Percentiles rank a stretch among this genome's conserved stretches.
Evolutionary conservation across 1,139 yeast species (phyloP).

Genomic region (Lizanozyma gosingica): DNA sequence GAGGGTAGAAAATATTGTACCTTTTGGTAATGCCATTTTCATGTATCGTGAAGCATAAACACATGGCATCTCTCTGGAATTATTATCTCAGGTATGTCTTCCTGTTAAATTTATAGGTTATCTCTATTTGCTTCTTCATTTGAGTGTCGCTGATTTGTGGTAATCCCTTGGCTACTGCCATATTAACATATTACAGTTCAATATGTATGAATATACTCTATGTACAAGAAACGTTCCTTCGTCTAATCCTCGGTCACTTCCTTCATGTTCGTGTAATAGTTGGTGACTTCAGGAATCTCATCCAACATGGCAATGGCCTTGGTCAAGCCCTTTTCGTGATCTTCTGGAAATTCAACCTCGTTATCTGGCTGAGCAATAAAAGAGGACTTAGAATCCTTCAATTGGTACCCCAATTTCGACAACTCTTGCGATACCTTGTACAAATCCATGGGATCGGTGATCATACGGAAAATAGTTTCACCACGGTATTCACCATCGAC

Average conservation of each 20-base stretch:
- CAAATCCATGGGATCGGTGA: constrained; percentile 57
- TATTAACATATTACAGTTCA: too few species aligned
- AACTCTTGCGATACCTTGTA: constrained; percentile 52
- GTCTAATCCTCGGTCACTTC: constrained; percentile 6
- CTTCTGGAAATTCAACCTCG: constrained; percentile 45
- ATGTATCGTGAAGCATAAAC: too few species aligned
- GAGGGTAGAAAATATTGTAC: too few species aligned
- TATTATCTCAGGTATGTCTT: too few species aligned
- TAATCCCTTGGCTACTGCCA: too few species aligned
- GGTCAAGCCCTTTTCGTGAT: constrained; percentile 39
- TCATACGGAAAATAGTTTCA: constrained; percentile 23
- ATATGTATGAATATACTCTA: constrained; percentile 1
- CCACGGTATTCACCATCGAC: constrained; percentile 35
- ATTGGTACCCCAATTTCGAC: constrained; percentile 44
- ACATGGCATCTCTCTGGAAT: too few species aligned
- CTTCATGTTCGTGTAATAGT: constrained; percentile 53
- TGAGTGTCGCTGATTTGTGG: too few species aligned
- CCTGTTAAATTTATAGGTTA: too few species aligned
- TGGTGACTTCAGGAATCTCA: constrained; percentile 73
- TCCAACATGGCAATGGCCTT: constrained; percentile 59
- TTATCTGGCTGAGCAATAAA: constrained; percentile 60
- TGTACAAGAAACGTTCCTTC: constrained; percentile 1
- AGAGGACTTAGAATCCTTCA: constrained; percentile 64
- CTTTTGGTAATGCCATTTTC: too few species aligned
- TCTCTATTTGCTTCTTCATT: too few species aligned